Percentiles rank a stretch among this genome's conserved stretches.
These are phyloP conservation scores for Cyanidioschyzon merolae DNA, from an alignment of 23 red algal species.

Conservation along the genomic window DNA sequence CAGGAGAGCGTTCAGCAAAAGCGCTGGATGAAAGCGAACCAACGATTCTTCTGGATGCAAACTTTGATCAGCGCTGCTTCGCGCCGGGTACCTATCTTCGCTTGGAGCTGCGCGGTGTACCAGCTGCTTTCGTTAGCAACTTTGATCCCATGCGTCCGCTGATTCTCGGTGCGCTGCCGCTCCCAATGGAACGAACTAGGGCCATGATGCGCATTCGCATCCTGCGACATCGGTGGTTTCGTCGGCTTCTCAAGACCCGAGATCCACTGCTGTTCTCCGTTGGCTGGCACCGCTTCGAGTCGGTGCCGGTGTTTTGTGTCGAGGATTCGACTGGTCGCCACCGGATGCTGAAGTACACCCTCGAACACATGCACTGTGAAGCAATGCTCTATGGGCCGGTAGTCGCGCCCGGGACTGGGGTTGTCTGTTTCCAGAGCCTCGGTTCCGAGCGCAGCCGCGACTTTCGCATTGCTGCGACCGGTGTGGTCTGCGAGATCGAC, in stretches of 20 bases:
- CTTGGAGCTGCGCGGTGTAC: constrained; percentile 66
- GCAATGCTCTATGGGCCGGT: constrained; percentile 68
- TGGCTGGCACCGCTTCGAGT: constrained; percentile 90
- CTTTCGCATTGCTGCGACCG: constrained; percentile 76
- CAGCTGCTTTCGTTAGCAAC: constrained; percentile 67
- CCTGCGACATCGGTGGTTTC: constrained; percentile 75
- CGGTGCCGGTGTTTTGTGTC: constrained; percentile 62
- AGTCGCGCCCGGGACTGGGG: constrained; percentile 56
- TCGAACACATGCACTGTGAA: constrained; percentile 90
- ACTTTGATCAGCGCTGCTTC: neutral
- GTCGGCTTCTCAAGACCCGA: constrained; percentile 69
- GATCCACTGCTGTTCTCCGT: constrained; percentile 82
- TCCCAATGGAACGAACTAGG: constrained; percentile 43
- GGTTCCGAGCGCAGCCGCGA: constrained; percentile 36
- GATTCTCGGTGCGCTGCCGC: constrained; percentile 63
- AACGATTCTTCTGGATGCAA: neutral
- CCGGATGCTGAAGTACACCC: constrained; percentile 86
- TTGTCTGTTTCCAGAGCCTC: constrained; percentile 60
- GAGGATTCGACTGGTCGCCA: constrained; percentile 58
- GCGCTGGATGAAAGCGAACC: neutral
- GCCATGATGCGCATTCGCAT: constrained; percentile 51
- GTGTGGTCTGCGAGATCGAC: constrained; percentile 73
- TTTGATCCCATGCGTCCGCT: constrained; percentile 62
- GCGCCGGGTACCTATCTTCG: constrained; percentile 81
- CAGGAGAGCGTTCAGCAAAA: too few species aligned